Evolutionary conservation across 257 asterid species (phyloP), one percentile per base, ranked within the genome.

Genomic region (Haberlea rhodopensis): DNA sequence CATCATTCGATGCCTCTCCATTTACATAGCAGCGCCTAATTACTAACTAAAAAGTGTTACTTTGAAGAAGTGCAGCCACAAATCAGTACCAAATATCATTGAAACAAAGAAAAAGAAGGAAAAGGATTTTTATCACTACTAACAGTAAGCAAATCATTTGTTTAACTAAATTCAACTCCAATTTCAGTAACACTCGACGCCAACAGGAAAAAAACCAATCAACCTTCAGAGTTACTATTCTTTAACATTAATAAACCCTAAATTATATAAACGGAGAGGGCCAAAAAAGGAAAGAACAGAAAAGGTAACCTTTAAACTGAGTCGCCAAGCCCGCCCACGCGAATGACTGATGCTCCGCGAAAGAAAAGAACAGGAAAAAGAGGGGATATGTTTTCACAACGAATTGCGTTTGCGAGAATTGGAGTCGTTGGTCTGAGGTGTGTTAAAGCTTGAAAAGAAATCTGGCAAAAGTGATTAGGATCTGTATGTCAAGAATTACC

Each of bases 131-230:
- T 16, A 10, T 24, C 26, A 26, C 62, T 57, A 19, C 6, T 8
- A 23, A 23, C 10, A 21, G 46, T 40, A 40, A 56, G 21, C 46
- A 26, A 20, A 0, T 27, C 10, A 49, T 2, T 27, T 54, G 6
- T 40, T 60, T 53, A 53, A 20, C 63, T 57, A 16, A 24, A 57
- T 53, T 43, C 28, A 60, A 13, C 58, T 5, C 45, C 9, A 53
- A 53, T 26, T 53, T 53, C 52, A 26, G 16, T 5, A 53, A 8
- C 27, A 32, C 22, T 40, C 27, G 56, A 40, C 5, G 48, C 60
- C 60, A 37, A 37, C 60, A 53, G 48, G n/a, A n/a, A 75, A 43
- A 48, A 54, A 18, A 45, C 53, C 21, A 51, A 59, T 26, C 46
- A 31, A 43, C 8, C 62, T 29, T 53, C 24, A 15, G 59, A 3